phyloP scores from a whole-genome alignment of 129 eudicot species.

The Saussurea involucrata region DNA sequence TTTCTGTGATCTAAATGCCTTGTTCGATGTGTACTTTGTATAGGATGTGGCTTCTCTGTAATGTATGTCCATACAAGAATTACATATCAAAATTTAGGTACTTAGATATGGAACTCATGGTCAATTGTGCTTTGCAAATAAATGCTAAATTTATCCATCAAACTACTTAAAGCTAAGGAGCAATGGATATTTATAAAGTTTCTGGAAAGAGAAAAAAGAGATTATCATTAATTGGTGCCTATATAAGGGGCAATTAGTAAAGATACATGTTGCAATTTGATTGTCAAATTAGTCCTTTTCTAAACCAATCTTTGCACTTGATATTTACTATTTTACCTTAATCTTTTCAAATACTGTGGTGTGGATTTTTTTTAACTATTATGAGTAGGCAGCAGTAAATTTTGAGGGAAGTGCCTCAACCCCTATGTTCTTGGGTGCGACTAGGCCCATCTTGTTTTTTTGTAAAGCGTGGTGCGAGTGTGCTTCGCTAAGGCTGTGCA shows the following conservation, averaged over 20 bases:
- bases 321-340: not conserved
- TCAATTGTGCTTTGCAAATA: conserved; percentile 6
- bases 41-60: not conserved
- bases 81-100: not conserved
- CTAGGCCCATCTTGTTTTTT: not conserved
- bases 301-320: not conserved
- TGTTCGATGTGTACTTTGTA: not conserved
- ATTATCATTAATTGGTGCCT: not conserved
- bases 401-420: not conserved
- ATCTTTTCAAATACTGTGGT: not conserved
- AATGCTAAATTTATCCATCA: not conserved
- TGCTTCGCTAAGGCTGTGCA: not conserved
- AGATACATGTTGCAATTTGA: not conserved
- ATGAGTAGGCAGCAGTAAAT: not conserved
- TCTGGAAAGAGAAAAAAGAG: not conserved
- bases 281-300: not conserved
- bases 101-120: not conserved
- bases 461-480: not conserved
- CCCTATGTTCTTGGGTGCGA: conserved; percentile 7
- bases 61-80: not conserved
- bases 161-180: not conserved
- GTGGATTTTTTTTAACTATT: not conserved
- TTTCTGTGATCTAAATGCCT: not conserved
- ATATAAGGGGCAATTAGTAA: not conserved
- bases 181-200: not conserved